Conservation (phyloP, 495 filamentous ascomycete genomes). For the Hamigera avellanea region DNA sequence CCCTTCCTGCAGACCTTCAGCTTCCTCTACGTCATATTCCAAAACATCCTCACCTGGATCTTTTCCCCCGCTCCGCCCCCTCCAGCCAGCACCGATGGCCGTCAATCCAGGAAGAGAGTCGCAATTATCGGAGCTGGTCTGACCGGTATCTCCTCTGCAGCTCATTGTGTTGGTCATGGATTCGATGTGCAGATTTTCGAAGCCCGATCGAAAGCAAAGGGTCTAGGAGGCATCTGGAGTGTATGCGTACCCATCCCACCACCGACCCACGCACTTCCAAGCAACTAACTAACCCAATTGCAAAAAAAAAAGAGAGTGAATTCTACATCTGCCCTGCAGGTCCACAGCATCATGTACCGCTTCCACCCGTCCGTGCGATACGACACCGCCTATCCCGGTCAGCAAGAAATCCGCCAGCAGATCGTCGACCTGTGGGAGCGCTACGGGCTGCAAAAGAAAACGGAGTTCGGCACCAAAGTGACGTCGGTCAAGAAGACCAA, state of each 20-base stretch:
- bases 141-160: constrained; percentile 71
- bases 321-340: constrained; percentile 70
- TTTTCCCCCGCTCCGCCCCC: constrained; percentile 60
- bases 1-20: constrained; percentile 33
- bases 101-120: constrained; percentile 44
- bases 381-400: constrained; percentile 61
- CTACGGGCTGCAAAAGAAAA: constrained; percentile 59
- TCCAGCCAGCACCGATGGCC: constrained; percentile 35
- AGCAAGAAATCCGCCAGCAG: constrained; percentile 59
- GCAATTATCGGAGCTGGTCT: constrained; percentile 78
- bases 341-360: constrained; percentile 79
- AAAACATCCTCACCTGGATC: constrained; percentile 52
- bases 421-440: constrained; percentile 62
- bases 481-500: constrained; percentile 55
- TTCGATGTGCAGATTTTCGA: constrained; percentile 77
- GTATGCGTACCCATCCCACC: constrained; percentile 35
- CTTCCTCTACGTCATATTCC: constrained; percentile 54
- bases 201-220: constrained; percentile 43
- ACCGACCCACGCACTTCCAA: too few relatives aligned
- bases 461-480: constrained; percentile 58
- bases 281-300: too few relatives aligned
- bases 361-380: constrained; percentile 74
- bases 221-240: constrained; percentile 76
- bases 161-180: constrained; percentile 79
- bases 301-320: constrained; percentile 58